Percentiles rank a stretch among this genome's conserved stretches.
Conservation (phyloP, 345 rosid genomes). For the Citrus reticulata region DNA sequence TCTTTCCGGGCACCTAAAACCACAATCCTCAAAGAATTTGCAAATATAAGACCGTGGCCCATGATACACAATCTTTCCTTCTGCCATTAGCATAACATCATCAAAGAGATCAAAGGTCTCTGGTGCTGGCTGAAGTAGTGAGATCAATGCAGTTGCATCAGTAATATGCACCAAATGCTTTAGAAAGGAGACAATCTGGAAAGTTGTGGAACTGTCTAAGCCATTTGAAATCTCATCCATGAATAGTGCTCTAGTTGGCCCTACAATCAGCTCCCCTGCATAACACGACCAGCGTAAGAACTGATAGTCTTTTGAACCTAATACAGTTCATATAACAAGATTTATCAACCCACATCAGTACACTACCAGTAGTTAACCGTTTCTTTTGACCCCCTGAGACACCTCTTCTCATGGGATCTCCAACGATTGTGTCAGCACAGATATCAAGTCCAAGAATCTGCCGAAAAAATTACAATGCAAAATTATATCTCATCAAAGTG, state of each 20-base stretch:
- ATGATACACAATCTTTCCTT: conserved; percentile 39
- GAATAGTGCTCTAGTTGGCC: conserved; percentile 43
- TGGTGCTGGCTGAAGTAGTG: conserved; percentile 40
- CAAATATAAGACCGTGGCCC: conserved; percentile 35
- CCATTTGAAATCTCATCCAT: conserved; percentile 62
- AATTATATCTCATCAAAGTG: too few relatives aligned
- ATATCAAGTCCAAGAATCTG: conserved; percentile 41
- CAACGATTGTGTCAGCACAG: conserved; percentile 34
- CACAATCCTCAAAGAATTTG: conserved; percentile 36
- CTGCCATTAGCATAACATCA: conserved; percentile 40
- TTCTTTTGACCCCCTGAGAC: conserved; percentile 42
- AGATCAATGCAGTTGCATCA: conserved; percentile 29
- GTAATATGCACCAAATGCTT: conserved; percentile 35
- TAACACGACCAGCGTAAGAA: background rate
- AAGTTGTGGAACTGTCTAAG: conserved; percentile 47
- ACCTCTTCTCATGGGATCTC: conserved; percentile 44
- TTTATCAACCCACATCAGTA: background rate
- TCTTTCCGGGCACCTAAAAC: conserved; percentile 29
- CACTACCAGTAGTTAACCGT: conserved; percentile 34
- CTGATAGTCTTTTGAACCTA: background rate
- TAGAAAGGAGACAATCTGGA: conserved; percentile 41
- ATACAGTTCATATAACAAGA: background rate
- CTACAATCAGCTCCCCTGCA: conserved; percentile 47
- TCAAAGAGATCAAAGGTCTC: conserved; percentile 50
- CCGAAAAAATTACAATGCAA: background rate